A percentile compares a stretch with the other conserved stretches of the same genome.
These are phyloP conservation scores for Hydnomerulius pinastri DNA, from an alignment of 768 basidiomycete species.

Conservation along the genomic window DNA sequence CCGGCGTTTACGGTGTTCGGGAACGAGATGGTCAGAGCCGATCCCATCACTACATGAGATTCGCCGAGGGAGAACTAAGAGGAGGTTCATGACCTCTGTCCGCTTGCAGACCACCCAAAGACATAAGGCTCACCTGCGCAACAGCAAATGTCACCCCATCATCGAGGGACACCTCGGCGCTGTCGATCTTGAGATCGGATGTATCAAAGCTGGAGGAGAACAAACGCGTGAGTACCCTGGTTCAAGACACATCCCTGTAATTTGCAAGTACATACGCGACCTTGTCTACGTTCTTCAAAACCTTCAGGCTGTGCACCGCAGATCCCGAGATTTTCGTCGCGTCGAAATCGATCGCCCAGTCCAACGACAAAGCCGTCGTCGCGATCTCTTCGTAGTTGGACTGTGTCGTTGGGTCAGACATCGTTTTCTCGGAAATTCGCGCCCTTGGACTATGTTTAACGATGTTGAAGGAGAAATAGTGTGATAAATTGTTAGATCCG, in stretches of 20 bases:
- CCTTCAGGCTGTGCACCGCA: slow-evolving; percentile 61
- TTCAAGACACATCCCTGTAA: not conserved
- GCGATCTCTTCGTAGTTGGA: slow-evolving; percentile 74
- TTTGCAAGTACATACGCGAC: slow-evolving; percentile 53
- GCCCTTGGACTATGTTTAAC: no score
- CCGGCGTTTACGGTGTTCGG: slow-evolving; percentile 37
- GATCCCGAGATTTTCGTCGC: slow-evolving; percentile 61
- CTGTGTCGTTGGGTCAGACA: slow-evolving; percentile 69
- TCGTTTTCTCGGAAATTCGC: not conserved
- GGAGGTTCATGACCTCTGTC: not conserved
- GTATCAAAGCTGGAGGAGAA: slow-evolving; percentile 66
- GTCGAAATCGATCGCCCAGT: slow-evolving; percentile 80
- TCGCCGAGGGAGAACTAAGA: slow-evolving; percentile 53
- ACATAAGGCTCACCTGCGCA: slow-evolving; percentile 43
- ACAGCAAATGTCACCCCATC: slow-evolving; percentile 46
- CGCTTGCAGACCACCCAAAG: not conserved
- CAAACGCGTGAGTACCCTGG: not conserved
- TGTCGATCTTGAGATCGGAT: slow-evolving; percentile 59
- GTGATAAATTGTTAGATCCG: no score
- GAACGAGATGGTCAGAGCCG: slow-evolving; percentile 64
- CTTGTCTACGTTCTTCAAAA: slow-evolving; percentile 54
- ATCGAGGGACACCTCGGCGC: slow-evolving; percentile 42
- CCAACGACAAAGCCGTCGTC: slow-evolving; percentile 67
- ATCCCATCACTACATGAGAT: slow-evolving; percentile 73
- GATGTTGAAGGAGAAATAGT: no score